These are phyloP conservation scores for Naegleria gruberi DNA, from an alignment of 208 protist species.

Conservation along the genomic window DNA sequence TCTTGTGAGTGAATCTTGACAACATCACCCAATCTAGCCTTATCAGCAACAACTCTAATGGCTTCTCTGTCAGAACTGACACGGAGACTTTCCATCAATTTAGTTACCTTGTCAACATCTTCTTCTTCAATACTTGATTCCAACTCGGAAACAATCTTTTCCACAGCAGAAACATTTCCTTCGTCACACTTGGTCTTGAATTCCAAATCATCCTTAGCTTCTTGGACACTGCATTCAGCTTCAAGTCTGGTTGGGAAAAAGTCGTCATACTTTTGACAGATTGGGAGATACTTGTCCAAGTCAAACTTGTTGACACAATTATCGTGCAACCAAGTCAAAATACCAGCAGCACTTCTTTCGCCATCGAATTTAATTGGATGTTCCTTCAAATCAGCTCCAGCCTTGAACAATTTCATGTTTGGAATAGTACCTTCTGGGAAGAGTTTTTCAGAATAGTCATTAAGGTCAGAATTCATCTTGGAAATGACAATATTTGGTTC, in stretches of 20 bases:
- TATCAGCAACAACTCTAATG: background rate
- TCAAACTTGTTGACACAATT: background rate
- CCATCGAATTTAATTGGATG: background rate
- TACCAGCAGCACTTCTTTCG: background rate
- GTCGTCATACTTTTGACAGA: background rate
- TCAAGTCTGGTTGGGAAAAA: background rate
- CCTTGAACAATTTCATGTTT: background rate
- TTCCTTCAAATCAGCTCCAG: background rate
- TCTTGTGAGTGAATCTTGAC: background rate
- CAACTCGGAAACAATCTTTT: background rate
- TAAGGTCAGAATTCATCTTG: background rate
- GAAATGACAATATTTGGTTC: background rate
- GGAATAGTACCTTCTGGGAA: background rate
- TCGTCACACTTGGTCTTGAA: background rate
- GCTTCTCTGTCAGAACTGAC: background rate
- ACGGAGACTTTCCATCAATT: background rate
- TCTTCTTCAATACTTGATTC: background rate
- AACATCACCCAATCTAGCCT: background rate
- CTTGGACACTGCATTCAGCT: background rate
- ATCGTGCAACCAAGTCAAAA: background rate
- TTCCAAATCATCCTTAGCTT: background rate
- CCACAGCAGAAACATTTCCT: background rate
- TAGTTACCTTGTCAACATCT: background rate
- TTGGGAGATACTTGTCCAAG: background rate
- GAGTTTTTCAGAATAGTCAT: background rate